Conservation (phyloP, 1,284 basidiomycete genomes). For the Pascua guehoae region DNA sequence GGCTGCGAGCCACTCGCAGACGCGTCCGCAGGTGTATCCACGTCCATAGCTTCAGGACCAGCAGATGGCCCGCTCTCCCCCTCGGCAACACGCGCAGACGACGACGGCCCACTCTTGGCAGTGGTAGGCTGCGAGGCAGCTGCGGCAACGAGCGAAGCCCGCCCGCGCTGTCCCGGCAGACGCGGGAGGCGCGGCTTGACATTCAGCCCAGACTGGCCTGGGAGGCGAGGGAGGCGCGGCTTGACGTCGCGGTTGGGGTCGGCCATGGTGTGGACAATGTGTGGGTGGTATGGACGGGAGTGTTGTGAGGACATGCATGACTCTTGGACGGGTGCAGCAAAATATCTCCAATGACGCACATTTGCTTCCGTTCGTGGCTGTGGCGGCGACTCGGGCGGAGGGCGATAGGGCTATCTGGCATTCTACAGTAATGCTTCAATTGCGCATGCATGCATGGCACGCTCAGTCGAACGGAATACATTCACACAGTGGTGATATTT, state of each 20-base stretch:
- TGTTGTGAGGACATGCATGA: too few species aligned
- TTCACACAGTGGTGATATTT: too few species aligned
- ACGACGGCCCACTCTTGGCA: neutral
- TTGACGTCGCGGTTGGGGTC: conserved; percentile 7
- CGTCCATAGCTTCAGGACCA: conserved; percentile 3
- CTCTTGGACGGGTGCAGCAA: too few species aligned
- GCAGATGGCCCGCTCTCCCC: neutral
- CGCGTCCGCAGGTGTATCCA: neutral
- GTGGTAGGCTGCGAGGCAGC: conserved; percentile 2
- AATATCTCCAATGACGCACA: too few species aligned
- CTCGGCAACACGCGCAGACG: neutral
- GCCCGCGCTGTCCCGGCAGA: conserved; percentile 13
- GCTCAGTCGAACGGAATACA: too few species aligned
- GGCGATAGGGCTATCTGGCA: too few species aligned
- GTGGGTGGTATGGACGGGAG: too few species aligned
- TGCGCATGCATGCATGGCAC: too few species aligned
- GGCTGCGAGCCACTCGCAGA: too few species aligned
- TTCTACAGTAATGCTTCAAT: too few species aligned
- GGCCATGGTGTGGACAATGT: neutral
- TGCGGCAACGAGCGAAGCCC: conserved; percentile 12
- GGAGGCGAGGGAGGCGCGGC: conserved; percentile 16
- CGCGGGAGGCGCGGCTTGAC: conserved; percentile 13
- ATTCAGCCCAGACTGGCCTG: conserved; percentile 13
- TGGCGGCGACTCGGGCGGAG: too few species aligned
- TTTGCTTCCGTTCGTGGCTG: too few species aligned